Evolutionary conservation across 305 asterid genomes (phyloP), one percentile per base, ranked within the genome.

Genomic region (Fraxinus sp.): DNA sequence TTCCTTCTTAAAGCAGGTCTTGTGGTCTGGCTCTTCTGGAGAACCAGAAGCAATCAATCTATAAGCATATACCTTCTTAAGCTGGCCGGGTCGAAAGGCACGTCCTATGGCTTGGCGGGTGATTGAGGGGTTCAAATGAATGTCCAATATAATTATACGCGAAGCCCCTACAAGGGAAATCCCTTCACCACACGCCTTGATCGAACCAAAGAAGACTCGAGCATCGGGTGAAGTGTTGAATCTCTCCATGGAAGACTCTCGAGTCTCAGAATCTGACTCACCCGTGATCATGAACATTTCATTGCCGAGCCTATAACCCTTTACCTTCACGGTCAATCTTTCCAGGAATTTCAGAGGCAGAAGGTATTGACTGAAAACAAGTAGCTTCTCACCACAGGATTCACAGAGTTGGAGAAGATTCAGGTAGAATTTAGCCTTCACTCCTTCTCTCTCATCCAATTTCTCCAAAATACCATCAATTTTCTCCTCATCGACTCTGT

Each of bases 131-230:
- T 84, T 86, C 66, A 84, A 78, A 81, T 86, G 86, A 26, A 81
- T 68, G 52, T 86, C 89, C 75, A 86, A 22, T 41, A 84, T 70
- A 3, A 84, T 84, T 6, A 86, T 68, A 1, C 89, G 83, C 0
- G 89, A 86, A 22, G 89, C 89, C 11, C 89, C 87, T 20, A 83
- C 81, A 13, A 84, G 84, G 9, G 89, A 86, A 59, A 86, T 84
- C 7, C 89, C 89, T 86, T 86, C 89, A 16, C 89, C 87, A 72
- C 85, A 86, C 11, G 89, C 89, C 74, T 78, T 86, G 13, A 86
- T 83, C 1, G 89, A 86, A 39, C 89, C 89, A 46, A 86, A 83
- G 36, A 86, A 84, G 46, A 84, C 84, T 52, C 84, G 70, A 26
- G 89, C 81, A 70, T 57, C 49, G 9, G 86, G 26, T 41, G 86